Conservation (phyloP, 306 rosid genomes). For the Ormosia emarginata region DNA sequence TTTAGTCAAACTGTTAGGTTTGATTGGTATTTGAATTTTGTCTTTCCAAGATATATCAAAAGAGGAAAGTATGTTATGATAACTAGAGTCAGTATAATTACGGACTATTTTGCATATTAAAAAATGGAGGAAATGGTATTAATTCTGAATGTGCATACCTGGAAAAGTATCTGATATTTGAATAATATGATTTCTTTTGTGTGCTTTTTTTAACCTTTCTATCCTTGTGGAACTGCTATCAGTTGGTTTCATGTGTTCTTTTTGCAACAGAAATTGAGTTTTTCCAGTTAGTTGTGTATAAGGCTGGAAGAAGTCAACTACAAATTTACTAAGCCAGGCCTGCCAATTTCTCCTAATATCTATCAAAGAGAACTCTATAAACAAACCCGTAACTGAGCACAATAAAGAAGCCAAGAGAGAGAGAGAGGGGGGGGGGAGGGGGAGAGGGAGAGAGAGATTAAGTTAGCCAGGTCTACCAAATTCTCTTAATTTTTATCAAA, state of each 20-base stretch:
- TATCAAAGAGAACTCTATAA: no score
- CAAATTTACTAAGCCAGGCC: neutral
- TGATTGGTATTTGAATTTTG: neutral
- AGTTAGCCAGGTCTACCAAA: neutral
- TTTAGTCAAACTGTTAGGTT: neutral
- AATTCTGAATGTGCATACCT: neutral
- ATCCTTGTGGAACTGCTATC: neutral
- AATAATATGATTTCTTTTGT: neutral
- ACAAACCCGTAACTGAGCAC: no score
- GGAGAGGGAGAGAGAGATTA: no score
- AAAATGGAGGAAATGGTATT: neutral
- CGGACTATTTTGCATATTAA: neutral
- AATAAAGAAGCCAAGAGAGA: no score
- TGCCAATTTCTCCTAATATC: neutral
- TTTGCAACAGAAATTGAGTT: neutral
- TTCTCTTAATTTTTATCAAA: neutral
- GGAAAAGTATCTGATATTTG: neutral
- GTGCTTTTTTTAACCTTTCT: neutral
- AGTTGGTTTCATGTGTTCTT: neutral
- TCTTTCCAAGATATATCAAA: neutral
- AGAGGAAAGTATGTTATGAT: neutral
- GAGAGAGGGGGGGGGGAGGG: no score
- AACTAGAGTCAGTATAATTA: neutral
- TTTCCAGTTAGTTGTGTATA: neutral
- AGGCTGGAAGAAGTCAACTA: neutral